A percentile compares a stretch with the other conserved stretches of the same genome.
These are phyloP conservation scores for Aspergillus melleus DNA, from an alignment of 2,329 filamentous ascomycete species.

Conservation along the genomic window DNA sequence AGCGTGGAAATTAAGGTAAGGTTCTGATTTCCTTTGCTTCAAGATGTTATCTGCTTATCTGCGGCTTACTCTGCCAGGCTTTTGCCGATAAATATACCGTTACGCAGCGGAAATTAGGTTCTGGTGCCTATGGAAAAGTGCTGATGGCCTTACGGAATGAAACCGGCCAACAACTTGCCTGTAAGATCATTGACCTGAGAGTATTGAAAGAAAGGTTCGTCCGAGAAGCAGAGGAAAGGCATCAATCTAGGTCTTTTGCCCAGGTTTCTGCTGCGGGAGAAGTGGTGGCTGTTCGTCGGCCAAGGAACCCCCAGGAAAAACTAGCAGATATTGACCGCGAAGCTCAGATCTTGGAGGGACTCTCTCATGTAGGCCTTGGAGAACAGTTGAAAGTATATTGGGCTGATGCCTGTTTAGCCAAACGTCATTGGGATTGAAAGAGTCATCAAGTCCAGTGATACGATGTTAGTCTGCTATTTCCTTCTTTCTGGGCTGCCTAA, in stretches of 20 bases:
- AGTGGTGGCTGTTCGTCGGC: not conserved
- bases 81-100: slow-evolving; percentile 37
- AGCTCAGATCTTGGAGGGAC: slow-evolving; percentile 49
- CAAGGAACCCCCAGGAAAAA: slow-evolving; percentile 27
- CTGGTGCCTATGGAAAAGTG: slow-evolving; percentile 45
- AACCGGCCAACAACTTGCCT: slow-evolving; percentile 42
- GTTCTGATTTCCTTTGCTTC: not conserved
- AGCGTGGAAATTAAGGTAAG: slow-evolving; percentile 36
- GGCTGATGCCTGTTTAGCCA: slow-evolving; percentile 41
- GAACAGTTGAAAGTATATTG: not conserved
- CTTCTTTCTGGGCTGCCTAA: not conserved
- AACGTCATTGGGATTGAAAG: slow-evolving; percentile 61
- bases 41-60: not conserved
- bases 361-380: slow-evolving; percentile 50
- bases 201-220: slow-evolving; percentile 19
- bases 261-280: not conserved
- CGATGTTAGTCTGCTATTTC: slow-evolving; percentile 42
- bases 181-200: slow-evolving; percentile 46
- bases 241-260: slow-evolving; percentile 14
- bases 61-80: slow-evolving; percentile 20
- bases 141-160: slow-evolving; percentile 42
- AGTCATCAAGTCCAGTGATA: slow-evolving; percentile 54
- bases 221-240: slow-evolving; percentile 3
- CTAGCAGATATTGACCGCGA: slow-evolving; percentile 40
- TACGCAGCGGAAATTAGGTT: slow-evolving; percentile 42